A percentile compares a stretch with the other conserved stretches of the same genome.
Conservation (phyloP, 176 grass and related monocot species). For the bread wheat (Triticum aestivum) region DNA sequence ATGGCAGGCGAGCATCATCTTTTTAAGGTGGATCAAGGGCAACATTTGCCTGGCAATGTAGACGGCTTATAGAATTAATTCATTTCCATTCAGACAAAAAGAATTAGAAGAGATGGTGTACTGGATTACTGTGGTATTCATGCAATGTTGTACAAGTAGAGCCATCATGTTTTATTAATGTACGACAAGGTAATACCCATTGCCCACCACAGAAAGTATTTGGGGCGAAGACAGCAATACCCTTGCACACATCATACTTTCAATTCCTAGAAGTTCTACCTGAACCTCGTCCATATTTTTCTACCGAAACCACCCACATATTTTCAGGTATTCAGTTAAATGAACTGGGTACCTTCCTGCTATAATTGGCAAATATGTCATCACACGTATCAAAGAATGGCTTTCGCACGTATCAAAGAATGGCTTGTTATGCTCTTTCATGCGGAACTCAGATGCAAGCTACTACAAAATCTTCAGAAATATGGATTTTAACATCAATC, state of each 20-base stretch:
- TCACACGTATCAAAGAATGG: too few species aligned
- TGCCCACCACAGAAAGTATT: constrained; percentile 79
- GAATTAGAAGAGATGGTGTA: neutral
- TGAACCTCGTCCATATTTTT: constrained; percentile 30
- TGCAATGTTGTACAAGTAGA: neutral
- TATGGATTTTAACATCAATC: too few species aligned
- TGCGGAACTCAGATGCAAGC: too few species aligned
- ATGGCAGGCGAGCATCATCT: constrained; percentile 77
- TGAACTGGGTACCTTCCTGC: too few species aligned
- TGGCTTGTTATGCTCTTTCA: too few species aligned
- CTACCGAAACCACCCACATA: too few species aligned
- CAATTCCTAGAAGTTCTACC: constrained; percentile 54
- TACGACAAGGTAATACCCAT: constrained; percentile 43
- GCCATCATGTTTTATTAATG: constrained; percentile 7
- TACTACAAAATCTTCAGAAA: too few species aligned
- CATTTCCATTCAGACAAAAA: neutral
- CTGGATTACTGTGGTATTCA: neutral
- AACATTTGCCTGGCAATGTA: constrained; percentile 63
- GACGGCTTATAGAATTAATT: neutral
- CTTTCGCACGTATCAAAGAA: too few species aligned
- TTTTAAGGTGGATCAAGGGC: constrained; percentile 90
- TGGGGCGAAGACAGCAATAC: constrained; percentile 91
- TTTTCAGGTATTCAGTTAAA: too few species aligned
- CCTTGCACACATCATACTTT: constrained; percentile 91
- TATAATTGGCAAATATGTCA: too few species aligned